Evolutionary conservation across 768 basidiomycete species (phyloP).

Genomic region (Leucosporidium creatinivorum): DNA sequence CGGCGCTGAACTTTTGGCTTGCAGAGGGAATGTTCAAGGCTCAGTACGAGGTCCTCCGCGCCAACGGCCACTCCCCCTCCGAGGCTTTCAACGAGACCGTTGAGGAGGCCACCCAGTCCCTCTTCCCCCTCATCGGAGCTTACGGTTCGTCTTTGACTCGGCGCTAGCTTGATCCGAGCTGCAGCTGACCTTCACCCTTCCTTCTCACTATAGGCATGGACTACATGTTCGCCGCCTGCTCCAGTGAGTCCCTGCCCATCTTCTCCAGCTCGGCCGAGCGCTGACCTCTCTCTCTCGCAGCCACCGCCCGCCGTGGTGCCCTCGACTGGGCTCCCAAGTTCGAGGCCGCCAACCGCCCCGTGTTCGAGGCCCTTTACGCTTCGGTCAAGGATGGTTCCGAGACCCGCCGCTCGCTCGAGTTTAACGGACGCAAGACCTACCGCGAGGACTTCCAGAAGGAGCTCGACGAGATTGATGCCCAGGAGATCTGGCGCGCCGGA

Average conservation of each 20-base stretch:
- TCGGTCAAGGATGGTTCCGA: conserved; percentile 92
- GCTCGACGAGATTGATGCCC: conserved; percentile 75
- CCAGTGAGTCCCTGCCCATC: background rate
- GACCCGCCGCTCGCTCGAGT: conserved; percentile 93
- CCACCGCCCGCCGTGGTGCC: conserved; percentile 95
- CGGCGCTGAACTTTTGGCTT: background rate
- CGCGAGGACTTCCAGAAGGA: conserved; percentile 86
- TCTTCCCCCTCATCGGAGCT: conserved; percentile 92
- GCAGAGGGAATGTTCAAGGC: conserved; percentile 96
- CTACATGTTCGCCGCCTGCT: conserved; percentile 22
- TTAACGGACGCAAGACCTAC: conserved; percentile 87
- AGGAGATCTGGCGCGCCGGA: conserved; percentile 94
- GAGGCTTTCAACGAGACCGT: conserved; percentile 99
- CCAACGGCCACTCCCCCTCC: conserved; percentile 91
- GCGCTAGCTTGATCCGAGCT: no score
- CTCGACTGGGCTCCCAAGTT: conserved; percentile 96
- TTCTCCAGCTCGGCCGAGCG: background rate
- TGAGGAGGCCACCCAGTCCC: conserved; percentile 98
- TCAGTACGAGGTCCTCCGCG: conserved; percentile 95
- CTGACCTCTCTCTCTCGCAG: conserved; percentile 49
- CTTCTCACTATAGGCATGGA: conserved; percentile 25
- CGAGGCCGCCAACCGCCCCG: conserved; percentile 84
- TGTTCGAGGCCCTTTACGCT: conserved; percentile 92
- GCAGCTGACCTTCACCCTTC: conserved; percentile 45
- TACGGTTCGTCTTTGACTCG: conserved; percentile 50